These are phyloP conservation scores for Ramalina intermedia DNA, from an alignment of 495 filamentous ascomycete species.

Conservation along the genomic window DNA sequence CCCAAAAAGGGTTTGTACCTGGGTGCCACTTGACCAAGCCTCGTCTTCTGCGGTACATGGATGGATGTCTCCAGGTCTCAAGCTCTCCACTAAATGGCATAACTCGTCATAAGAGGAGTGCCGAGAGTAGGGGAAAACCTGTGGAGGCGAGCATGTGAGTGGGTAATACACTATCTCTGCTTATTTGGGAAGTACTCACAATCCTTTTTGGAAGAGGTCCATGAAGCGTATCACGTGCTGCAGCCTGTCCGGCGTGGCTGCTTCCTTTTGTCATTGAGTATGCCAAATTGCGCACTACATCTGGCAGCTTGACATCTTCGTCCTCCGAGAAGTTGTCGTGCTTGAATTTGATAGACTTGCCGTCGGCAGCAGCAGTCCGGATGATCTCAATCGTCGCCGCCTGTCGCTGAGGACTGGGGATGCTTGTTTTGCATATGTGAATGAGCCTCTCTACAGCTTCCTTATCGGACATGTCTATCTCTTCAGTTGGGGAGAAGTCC, in stretches of 20 bases:
- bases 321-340: conserved; percentile 20
- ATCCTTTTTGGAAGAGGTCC: conserved; percentile 1
- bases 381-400: conserved; percentile 23
- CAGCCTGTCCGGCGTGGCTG: background rate
- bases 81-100: conserved; percentile 49
- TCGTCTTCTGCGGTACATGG: conserved; percentile 64
- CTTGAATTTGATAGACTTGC: too few species aligned
- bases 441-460: conserved; percentile 11
- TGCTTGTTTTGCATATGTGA: conserved; percentile 20
- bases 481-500: conserved; percentile 51
- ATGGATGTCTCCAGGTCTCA: conserved; percentile 63
- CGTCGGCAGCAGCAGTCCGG: conserved; percentile 9
- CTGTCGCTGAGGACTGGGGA: conserved; percentile 23
- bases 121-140: conserved; percentile 72
- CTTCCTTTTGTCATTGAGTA: background rate
- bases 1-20: conserved; percentile 56
- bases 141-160: background rate
- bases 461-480: conserved; percentile 36
- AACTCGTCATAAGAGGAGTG: conserved; percentile 81
- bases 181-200: background rate
- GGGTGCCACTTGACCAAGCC: conserved; percentile 46
- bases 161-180: background rate
- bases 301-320: conserved; percentile 24
- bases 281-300: conserved; percentile 25
- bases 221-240: background rate